Base-by-base conservation (phyloP, 768 basidiomycete species). In the Podaxis mareebaensis region DNA sequence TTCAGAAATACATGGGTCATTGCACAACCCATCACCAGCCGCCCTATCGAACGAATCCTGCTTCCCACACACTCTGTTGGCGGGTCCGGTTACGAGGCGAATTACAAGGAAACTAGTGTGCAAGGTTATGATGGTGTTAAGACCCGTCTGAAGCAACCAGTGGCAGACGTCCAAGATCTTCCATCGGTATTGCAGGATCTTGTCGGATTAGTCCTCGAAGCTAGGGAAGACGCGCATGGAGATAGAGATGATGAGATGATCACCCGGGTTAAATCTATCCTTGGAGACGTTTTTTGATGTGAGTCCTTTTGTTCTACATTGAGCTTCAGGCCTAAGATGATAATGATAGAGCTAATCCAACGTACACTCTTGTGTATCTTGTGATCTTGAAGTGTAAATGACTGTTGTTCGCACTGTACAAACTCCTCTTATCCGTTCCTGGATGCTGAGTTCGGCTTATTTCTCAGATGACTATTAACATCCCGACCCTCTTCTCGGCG, bases 1-100 rank as follows among this genome's bases (percentile, higher is more conserved):
- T 77, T 75, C 64, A 68, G 75, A 39, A 78, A 78, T 60, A 74
- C 71, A 10, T 79, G 79, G 77, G 64, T 72, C 13, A 62, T 80
- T 46, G 68, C 69, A 39, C 75, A 71, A 1, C 64, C 64, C 2
- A 67, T 44, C 15, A 78, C 78, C 13, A 67, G 72, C n/a, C 71
- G 71, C 59, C 74, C 77, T 15, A 76, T 77, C 20, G 75, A 78
- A 24, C 67, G 78, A 11, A 58, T 80, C 26, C 67, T 78, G 44
- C 58, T 74, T 17, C 69, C 70, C 10, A 62, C 40, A 36, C 46
- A 44, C 0, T 30, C 36, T 7, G 48, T 46, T 10, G 57, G 55
- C 5, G 48, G 58, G 13, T 61, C 64, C 5, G 65, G 61, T 2
- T 60, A 69, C 33, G 64, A 63, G 3, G 60, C 57, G 3, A 68